A percentile compares a stretch with the other conserved stretches of the same genome.
Evolutionary conservation across 1,284 basidiomycete species (phyloP).

Genomic region (Rugosomyces carneus): DNA sequence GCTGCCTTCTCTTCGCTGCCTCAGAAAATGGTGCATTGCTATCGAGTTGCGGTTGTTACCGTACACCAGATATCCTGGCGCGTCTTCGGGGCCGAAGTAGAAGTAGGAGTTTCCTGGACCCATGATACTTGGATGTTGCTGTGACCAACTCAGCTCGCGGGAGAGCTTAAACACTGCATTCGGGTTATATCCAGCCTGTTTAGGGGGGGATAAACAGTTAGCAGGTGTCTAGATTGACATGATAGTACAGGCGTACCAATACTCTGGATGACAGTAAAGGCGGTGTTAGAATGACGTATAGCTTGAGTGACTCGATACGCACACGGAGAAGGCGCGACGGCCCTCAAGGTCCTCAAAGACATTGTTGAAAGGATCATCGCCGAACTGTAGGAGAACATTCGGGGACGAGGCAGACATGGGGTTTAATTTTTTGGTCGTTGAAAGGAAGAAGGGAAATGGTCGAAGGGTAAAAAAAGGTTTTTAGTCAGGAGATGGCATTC

Average conservation of each 20-base stretch:
- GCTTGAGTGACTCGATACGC: conserved; percentile 23
- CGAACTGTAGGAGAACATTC: conserved; percentile 59
- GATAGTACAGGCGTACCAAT: conserved; percentile 6
- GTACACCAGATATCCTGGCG: conserved; percentile 59
- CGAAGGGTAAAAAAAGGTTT: conserved; percentile 4
- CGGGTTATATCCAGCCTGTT: conserved; percentile 45
- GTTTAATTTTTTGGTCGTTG: conserved; percentile 14
- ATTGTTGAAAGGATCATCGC: conserved; percentile 52
- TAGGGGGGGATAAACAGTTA: conserved; percentile 1
- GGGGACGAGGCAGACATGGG: conserved; percentile 34
- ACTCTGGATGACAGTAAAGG: conserved; percentile 7
- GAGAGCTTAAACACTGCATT: conserved; percentile 57
- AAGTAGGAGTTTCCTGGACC: conserved; percentile 66
- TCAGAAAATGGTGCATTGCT: conserved; percentile 50
- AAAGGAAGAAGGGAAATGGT: conserved; percentile 9
- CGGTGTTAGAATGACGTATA: conserved; percentile 7
- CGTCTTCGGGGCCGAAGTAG: conserved; percentile 60
- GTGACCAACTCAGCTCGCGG: conserved; percentile 58
- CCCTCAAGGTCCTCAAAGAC: conserved; percentile 58
- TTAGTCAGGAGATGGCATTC: conserved; percentile 1
- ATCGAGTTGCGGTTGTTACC: conserved; percentile 51
- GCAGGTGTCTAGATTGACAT: conserved; percentile 2
- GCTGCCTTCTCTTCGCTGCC: conserved; percentile 53
- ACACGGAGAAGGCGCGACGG: conserved; percentile 62
- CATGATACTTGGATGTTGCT: conserved; percentile 59